Evolutionary conservation across 345 rosid species (phyloP), one percentile per base, ranked within the genome.

Genomic region (Nasturtium officinale): DNA sequence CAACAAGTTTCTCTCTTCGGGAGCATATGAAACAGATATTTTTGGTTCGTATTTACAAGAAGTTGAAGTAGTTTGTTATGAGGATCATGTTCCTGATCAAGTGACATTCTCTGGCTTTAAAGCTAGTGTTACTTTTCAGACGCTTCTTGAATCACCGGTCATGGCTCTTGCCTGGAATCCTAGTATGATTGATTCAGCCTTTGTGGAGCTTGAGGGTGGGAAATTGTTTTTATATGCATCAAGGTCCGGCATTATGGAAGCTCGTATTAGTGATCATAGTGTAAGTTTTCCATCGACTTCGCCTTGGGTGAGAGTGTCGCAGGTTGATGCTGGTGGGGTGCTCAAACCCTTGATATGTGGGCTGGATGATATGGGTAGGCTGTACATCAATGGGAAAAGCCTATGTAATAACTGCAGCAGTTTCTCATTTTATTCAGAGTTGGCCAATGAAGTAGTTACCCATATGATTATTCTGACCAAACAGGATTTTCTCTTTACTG

Each of bases 121-220:
- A 66, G 89, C 91, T 29, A 84, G 70, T 56, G 35, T 82, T 82
- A 67, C 82, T 57, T 67, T 52, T 52, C 82, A 59, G 52, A 81
- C 67, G 42, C 76, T 77, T 74, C 79, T 91, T 30, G 96, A 88
- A 66, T 77, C 81, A 48, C 77, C 73, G 38, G 88, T 82, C 64
- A 73, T 85, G 69, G 87, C 86, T 47, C 82, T 91, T 70, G 79
- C 85, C 72, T 77, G 88, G 40, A 84, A 85, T 78, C 91, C 91
- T 80, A 80, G 81, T 60, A 85, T 82, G 81, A 81, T 38, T 46
- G 72, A 56, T 68, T 87, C 97, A 13, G 89, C 96, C 69, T 84
- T 87, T 81, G 78, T 91, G 69, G 97, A 95, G 83, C 86, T 87
- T 83, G 87, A 85, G 66, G 92, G 91, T 73, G 99, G 99, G 66